Base-by-base conservation (phyloP, 23 red algal species). In the Gracilaria domingensis region DNA sequence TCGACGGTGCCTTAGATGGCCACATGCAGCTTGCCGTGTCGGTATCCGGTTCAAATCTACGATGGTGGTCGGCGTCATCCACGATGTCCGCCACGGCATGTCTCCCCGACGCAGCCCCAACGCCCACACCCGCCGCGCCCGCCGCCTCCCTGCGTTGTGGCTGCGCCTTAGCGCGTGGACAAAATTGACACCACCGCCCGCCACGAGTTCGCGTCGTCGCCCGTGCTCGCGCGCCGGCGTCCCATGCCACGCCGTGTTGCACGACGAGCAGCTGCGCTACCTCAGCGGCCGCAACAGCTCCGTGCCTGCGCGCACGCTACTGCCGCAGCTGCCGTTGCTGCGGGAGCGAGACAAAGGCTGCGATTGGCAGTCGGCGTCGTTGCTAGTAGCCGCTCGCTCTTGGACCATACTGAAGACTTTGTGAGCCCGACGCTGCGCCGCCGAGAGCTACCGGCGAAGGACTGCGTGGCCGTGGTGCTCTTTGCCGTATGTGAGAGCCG, bases 121-220 rank as follows among this genome's bases (percentile, higher is more conserved):
- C n/a, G n/a, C n/a, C n/a, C n/a, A n/a, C n/a, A n/a, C n/a, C n/a
- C n/a, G n/a, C n/a, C n/a, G n/a, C n/a, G n/a, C n/a, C n/a, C n/a
- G n/a, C n/a, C n/a, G n/a, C n/a, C n/a, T n/a, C n/a, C n/a, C n/a
- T n/a, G 67, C 38, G 32, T 61, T 12, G 14, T 39, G 6, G n/a
- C n/a, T n/a, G n/a, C n/a, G n/a, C n/a, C n/a, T n/a, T n/a, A n/a
- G n/a, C n/a, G n/a, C n/a, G n/a, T n/a, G n/a, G n/a, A n/a, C n/a
- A n/a, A n/a, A n/a, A n/a, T n/a, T n/a, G n/a, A n/a, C n/a, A n/a
- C n/a, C n/a, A n/a, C n/a, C n/a, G n/a, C n/a, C n/a, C n/a, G n/a
- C n/a, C n/a, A n/a, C 20, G 86, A 89, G 57, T 89, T 89, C 24
- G 54, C 87, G 5, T 90, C 87, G n/a, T 90, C 87, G 17, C 87